These are phyloP conservation scores for Martiniozyma abietophila DNA, from an alignment of 805 yeast genomes.

Conservation along the genomic window DNA sequence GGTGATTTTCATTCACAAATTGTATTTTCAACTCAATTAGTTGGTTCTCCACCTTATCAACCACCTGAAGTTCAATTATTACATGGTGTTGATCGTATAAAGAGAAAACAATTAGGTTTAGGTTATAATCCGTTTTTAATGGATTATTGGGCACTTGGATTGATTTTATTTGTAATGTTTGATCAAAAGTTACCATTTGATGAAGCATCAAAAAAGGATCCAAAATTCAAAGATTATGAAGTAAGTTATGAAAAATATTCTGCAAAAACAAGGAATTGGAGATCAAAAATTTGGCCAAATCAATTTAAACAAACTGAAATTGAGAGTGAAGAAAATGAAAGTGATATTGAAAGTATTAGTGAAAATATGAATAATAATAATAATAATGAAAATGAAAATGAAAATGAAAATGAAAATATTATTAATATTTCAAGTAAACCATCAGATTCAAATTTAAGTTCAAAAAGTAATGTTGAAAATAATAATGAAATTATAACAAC, in stretches of 20 bases:
- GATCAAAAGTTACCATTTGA: conserved; percentile 55
- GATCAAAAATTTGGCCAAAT: conserved; percentile 14
- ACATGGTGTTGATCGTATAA: conserved; percentile 30
- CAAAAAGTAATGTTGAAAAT: background rate
- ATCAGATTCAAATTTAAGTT: conserved; percentile 1
- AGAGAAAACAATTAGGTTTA: conserved; percentile 31
- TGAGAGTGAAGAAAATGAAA: too few species aligned
- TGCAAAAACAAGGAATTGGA: conserved; percentile 31
- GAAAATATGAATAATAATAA: background rate
- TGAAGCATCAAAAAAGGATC: conserved; percentile 34
- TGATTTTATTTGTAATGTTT: conserved; percentile 54
- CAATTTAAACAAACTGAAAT: background rate
- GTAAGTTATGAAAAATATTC: conserved; percentile 30
- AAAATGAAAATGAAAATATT: background rate
- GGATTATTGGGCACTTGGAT: conserved; percentile 74
- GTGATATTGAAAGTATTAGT: background rate
- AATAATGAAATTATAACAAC: background rate
- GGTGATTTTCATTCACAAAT: conserved; percentile 41
- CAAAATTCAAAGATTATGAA: conserved; percentile 51
- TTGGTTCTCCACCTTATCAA: conserved; percentile 79
- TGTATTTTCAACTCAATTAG: conserved; percentile 39
- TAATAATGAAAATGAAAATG: background rate
- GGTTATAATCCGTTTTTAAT: conserved; percentile 57
- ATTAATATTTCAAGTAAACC: background rate
- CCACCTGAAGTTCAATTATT: conserved; percentile 68